phyloP scores from a whole-genome alignment of 768 basidiomycete species.

The Pleurotus tuoliensis region DNA sequence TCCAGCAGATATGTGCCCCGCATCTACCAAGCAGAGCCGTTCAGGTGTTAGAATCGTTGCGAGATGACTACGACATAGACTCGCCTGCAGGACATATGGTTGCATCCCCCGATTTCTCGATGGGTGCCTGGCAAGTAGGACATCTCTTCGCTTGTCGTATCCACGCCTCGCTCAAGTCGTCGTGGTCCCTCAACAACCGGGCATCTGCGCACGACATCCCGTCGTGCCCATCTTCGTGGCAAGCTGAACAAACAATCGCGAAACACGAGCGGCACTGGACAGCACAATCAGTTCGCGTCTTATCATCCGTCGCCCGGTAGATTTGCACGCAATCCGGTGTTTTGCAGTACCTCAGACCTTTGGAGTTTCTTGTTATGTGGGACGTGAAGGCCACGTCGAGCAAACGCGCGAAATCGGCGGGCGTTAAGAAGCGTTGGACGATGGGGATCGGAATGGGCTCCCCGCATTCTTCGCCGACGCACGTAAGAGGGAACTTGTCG shows the following conservation, averaged over 20 bases:
- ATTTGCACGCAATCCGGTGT: slow-evolving; percentile 71
- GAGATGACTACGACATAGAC: background rate
- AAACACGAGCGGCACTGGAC: slow-evolving; percentile 12
- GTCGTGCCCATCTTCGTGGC: slow-evolving; percentile 46
- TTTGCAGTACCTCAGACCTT: slow-evolving; percentile 62
- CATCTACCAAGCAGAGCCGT: slow-evolving; percentile 12
- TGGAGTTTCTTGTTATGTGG: slow-evolving; percentile 51
- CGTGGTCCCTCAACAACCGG: slow-evolving; percentile 20
- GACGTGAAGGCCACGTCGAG: slow-evolving; percentile 51
- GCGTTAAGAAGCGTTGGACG: slow-evolving; percentile 47
- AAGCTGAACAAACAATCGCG: slow-evolving; percentile 47
- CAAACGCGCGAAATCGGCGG: slow-evolving; percentile 46
- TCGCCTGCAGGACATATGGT: slow-evolving; percentile 49
- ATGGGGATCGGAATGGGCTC: slow-evolving; percentile 48
- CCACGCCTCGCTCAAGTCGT: slow-evolving; percentile 38
- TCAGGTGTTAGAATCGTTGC: background rate
- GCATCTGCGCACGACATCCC: slow-evolving; percentile 46
- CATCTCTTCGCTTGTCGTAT: slow-evolving; percentile 40
- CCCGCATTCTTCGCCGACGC: slow-evolving; percentile 61
- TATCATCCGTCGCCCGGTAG: slow-evolving; percentile 33
- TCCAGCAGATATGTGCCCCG: slow-evolving; percentile 53
- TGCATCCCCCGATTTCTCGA: slow-evolving; percentile 53
- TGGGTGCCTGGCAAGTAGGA: slow-evolving; percentile 38
- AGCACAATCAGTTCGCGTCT: background rate
- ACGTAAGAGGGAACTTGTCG: slow-evolving; percentile 55